phyloP scores from a whole-genome alignment of 371 early-diverging fungal species.

The Mucor indicus region DNA sequence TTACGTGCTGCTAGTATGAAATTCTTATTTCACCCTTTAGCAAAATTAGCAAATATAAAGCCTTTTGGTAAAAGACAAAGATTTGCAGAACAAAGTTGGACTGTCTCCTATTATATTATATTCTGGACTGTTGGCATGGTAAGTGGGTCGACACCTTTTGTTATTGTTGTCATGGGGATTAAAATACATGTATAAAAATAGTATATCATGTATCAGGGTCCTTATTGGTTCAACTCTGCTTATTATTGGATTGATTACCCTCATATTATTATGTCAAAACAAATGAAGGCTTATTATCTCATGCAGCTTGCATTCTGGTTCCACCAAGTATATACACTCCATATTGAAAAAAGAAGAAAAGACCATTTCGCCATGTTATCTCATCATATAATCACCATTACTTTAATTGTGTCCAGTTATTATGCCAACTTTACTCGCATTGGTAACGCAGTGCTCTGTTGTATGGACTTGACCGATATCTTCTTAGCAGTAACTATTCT shows the following conservation, averaged over 20 bases:
- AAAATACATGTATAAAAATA: slow-evolving; percentile 10
- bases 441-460: slow-evolving; percentile 76
- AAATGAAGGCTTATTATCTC: slow-evolving; percentile 78
- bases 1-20: slow-evolving; percentile 62
- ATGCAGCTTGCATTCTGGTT: slow-evolving; percentile 82
- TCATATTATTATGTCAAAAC: slow-evolving; percentile 46
- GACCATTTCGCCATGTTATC: slow-evolving; percentile 75
- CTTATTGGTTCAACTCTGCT: slow-evolving; percentile 68
- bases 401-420: slow-evolving; percentile 68
- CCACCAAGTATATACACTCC: slow-evolving; percentile 68
- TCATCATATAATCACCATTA: slow-evolving; percentile 81
- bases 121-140: slow-evolving; percentile 67
- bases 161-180: too few species aligned
- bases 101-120: slow-evolving; percentile 49
- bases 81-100: slow-evolving; percentile 66
- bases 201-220: slow-evolving; percentile 58
- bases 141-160: too few species aligned
- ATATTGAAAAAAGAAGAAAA: slow-evolving; percentile 76
- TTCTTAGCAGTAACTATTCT: slow-evolving; percentile 59
- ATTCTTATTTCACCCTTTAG: slow-evolving; percentile 57
- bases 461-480: slow-evolving; percentile 84
- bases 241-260: slow-evolving; percentile 74
- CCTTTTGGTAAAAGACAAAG: slow-evolving; percentile 56
- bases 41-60: slow-evolving; percentile 45
- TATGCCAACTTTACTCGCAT: slow-evolving; percentile 72